Conservation (phyloP, 1,139 yeast genomes). For the Hansenula lynferdii region DNA sequence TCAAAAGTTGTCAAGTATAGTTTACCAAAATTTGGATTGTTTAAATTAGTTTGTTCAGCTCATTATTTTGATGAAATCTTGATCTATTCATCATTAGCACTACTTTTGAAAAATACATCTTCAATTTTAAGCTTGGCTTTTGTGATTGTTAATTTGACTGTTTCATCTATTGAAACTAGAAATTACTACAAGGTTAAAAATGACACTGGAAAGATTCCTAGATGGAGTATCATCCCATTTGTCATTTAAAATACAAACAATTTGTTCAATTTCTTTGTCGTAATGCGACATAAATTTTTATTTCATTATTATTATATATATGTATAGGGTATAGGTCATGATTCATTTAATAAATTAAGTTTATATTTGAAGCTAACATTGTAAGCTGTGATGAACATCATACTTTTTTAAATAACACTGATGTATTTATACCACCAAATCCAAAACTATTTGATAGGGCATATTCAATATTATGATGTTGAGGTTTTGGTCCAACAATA, state of each 20-base stretch:
- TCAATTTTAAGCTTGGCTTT: constrained; percentile 36
- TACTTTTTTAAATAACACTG: constrained; percentile 47
- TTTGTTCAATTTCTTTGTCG: neutral
- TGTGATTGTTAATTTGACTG: constrained; percentile 56
- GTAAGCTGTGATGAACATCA: neutral
- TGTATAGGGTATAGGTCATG: neutral
- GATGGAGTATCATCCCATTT: constrained; percentile 35
- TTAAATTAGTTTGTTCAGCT: constrained; percentile 58
- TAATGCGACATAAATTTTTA: too few relatives aligned
- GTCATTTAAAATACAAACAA: constrained; percentile 21
- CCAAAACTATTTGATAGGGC: constrained; percentile 93
- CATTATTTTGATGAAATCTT: constrained; percentile 77
- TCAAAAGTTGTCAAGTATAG: constrained; percentile 62
- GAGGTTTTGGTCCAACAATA: constrained; percentile 49
- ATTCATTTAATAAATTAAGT: neutral
- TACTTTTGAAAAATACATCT: constrained; percentile 21
- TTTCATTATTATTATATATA: neutral
- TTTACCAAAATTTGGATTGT: constrained; percentile 51
- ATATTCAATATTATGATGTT: constrained; percentile 35
- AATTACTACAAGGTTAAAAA: constrained; percentile 40
- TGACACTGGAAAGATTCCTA: constrained; percentile 23
- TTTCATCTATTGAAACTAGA: constrained; percentile 58
- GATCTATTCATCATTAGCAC: constrained; percentile 45
- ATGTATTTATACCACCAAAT: constrained; percentile 94
- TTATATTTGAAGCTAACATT: neutral